Conservation (phyloP, 75 land plant genomes). For the Cupressus sempervirens region DNA sequence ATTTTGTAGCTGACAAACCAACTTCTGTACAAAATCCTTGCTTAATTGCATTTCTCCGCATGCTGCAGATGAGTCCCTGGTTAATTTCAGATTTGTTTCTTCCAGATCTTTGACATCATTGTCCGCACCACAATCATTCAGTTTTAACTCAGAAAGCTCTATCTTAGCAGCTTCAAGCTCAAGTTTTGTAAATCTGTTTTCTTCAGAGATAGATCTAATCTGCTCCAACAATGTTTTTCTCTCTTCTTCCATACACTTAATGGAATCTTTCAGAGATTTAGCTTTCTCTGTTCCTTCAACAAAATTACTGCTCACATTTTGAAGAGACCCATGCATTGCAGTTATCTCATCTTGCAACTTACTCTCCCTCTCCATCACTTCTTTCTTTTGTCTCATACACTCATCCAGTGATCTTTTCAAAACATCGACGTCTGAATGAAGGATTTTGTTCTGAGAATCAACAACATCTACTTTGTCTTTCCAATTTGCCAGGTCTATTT, state of each 20-base stretch:
- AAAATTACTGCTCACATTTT: not conserved
- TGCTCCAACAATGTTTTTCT: not conserved
- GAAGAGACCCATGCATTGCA: not conserved
- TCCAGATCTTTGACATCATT: not conserved
- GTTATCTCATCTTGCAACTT: slow-evolving; percentile 7
- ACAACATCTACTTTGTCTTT: not conserved
- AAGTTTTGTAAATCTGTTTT: not conserved
- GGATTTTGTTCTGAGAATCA: not conserved
- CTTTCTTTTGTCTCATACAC: not conserved
- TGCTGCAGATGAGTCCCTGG: not conserved
- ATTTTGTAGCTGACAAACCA: not conserved
- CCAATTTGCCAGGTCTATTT: not conserved
- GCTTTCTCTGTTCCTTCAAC: not conserved
- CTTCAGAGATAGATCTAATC: not conserved
- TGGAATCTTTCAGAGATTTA: not conserved
- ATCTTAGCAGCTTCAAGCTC: slow-evolving; percentile 3
- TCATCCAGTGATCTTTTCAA: not conserved
- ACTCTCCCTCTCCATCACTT: not conserved
- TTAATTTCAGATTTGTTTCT: not conserved
- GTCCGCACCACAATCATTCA: not conserved
- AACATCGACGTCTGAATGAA: not conserved
- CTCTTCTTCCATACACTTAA: not conserved
- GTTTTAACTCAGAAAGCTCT: not conserved
- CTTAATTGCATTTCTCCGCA: not conserved
- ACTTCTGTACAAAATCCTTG: not conserved